Conservation (phyloP, 257 asterid species). For the Lantana camara region DNA sequence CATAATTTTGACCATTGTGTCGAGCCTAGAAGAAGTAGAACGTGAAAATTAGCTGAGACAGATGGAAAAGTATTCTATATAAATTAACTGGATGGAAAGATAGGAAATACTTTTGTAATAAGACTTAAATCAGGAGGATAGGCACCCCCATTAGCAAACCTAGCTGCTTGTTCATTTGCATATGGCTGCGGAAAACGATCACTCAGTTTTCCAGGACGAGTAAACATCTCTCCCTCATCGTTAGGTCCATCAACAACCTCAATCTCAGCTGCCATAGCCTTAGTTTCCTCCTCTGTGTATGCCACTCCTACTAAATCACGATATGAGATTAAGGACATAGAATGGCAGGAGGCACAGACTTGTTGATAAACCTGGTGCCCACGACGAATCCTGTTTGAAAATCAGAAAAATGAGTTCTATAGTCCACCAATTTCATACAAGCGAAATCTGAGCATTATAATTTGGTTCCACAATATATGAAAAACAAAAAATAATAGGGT, state of each 20-base stretch:
- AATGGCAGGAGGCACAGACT: slow-evolving; percentile 80
- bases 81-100: slow-evolving; percentile 4
- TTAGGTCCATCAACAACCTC: slow-evolving; percentile 82
- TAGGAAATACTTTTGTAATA: slow-evolving; percentile 57
- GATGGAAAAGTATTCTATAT: not conserved
- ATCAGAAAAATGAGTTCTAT: slow-evolving; percentile 1
- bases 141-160: slow-evolving; percentile 86
- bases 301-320: slow-evolving; percentile 78
- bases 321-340: slow-evolving; percentile 61
- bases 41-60: slow-evolving; percentile 10
- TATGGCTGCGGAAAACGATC: slow-evolving; percentile 81
- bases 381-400: slow-evolving; percentile 50
- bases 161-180: slow-evolving; percentile 70
- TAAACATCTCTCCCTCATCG: slow-evolving; percentile 82
- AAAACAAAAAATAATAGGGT: no score
- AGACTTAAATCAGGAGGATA: slow-evolving; percentile 84
- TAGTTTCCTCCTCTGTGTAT: slow-evolving; percentile 76
- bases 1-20: slow-evolving; percentile 66
- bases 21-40: slow-evolving; percentile 49
- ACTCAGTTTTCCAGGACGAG: slow-evolving; percentile 76
- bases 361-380: slow-evolving; percentile 64
- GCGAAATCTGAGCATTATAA: not conserved
- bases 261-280: slow-evolving; percentile 86
- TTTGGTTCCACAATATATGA: not conserved
- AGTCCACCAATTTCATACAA: not conserved